Percentiles rank a stretch among this genome's conserved stretches.
Conservation (phyloP, 768 basidiomycete genomes). For the Phanerochaete carnosa region DNA sequence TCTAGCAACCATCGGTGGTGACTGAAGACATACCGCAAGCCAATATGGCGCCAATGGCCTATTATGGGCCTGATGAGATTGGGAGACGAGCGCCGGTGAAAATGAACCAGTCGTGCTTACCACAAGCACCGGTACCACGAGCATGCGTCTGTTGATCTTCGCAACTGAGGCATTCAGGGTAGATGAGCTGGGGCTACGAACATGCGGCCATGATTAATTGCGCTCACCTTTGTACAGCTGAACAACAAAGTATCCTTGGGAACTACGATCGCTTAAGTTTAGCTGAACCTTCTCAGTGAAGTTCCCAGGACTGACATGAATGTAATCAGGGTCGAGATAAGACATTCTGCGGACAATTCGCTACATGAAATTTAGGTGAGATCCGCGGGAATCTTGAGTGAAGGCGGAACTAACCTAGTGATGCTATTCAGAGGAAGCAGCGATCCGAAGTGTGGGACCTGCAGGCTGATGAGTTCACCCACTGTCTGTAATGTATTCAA, state of each 20-base stretch:
- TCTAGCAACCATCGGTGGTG: not conserved
- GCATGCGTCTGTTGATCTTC: not conserved
- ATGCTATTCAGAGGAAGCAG: slow-evolving; percentile 34
- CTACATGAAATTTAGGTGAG: slow-evolving; percentile 16
- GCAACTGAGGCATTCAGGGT: not conserved
- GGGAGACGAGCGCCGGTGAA: not conserved
- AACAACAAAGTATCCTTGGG: slow-evolving; percentile 42
- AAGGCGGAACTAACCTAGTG: slow-evolving; percentile 32
- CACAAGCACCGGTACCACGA: not conserved
- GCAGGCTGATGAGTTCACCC: not conserved
- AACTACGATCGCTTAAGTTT: slow-evolving; percentile 24
- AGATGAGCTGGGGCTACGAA: not conserved
- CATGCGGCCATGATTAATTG: not conserved
- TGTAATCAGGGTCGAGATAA: slow-evolving; percentile 40
- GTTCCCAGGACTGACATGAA: slow-evolving; percentile 32
- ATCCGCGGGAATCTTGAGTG: not conserved
- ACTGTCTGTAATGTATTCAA: not conserved
- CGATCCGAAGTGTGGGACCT: slow-evolving; percentile 45
- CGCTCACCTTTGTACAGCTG: slow-evolving; percentile 35
- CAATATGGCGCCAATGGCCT: not conserved
- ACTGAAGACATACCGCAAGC: not conserved
- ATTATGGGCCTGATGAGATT: not conserved
- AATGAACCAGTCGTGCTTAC: not conserved
- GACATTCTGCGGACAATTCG: slow-evolving; percentile 40
- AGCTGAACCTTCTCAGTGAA: not conserved